A percentile compares a stretch with the other conserved stretches of the same genome.
Evolutionary conservation across 257 asterid genomes (phyloP).

Genomic region (Pogostemon cablin): DNA sequence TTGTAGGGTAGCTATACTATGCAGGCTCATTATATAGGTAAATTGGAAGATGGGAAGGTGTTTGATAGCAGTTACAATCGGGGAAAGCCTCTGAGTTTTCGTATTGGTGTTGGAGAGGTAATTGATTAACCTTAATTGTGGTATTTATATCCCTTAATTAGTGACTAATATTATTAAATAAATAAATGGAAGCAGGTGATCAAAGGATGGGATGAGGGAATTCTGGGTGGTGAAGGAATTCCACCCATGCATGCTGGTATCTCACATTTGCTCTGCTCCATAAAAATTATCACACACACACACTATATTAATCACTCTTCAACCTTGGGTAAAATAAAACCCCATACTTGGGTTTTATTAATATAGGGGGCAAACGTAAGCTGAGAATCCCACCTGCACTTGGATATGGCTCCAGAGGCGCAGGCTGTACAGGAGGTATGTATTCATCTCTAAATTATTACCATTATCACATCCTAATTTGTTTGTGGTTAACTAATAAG

Average conservation of each 20-base stretch:
- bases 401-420: slow-evolving; percentile 84
- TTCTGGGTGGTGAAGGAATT: slow-evolving; percentile 84
- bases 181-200: slow-evolving; percentile 57
- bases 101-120: slow-evolving; percentile 89
- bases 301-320: neutral
- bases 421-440: slow-evolving; percentile 88
- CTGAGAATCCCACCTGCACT: slow-evolving; percentile 86
- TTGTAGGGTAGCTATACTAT: neutral
- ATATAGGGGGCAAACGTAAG: slow-evolving; percentile 79
- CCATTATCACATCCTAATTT: no score
- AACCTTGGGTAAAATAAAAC: no score
- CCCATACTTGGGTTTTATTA: neutral
- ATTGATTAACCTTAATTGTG: neutral
- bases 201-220: slow-evolving; percentile 97
- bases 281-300: neutral
- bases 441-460: no score
- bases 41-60: slow-evolving; percentile 72
- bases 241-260: slow-evolving; percentile 91
- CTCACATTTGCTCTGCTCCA: neutral
- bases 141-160: neutral
- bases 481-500: no score
- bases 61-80: slow-evolving; percentile 93
- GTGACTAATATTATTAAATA: no score
- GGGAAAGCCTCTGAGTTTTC: slow-evolving; percentile 93
- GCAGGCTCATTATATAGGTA: slow-evolving; percentile 93